Conservation (phyloP, 2,329 filamentous ascomycete genomes). For the Dactylellina drechsleri region DNA sequence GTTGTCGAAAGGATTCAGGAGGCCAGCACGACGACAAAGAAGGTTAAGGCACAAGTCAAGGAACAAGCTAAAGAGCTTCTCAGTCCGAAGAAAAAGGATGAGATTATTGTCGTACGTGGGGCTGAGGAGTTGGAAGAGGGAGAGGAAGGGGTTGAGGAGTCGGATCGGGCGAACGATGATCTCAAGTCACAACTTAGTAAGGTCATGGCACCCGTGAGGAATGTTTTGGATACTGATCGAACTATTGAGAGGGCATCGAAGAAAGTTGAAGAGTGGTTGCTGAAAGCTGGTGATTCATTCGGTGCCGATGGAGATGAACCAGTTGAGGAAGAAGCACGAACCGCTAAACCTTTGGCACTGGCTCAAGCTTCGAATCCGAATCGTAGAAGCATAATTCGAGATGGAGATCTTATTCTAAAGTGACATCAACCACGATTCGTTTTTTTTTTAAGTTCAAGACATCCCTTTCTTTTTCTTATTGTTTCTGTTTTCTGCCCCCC, state of each 20-base stretch:
- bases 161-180: slow-evolving; percentile 29
- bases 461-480: too few relatives aligned
- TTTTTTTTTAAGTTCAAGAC: too few relatives aligned
- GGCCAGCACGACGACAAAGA: slow-evolving; percentile 25
- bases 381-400: not conserved
- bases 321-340: not conserved
- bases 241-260: slow-evolving; percentile 40
- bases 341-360: not conserved
- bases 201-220: slow-evolving; percentile 38
- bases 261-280: slow-evolving; percentile 49
- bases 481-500: too few relatives aligned
- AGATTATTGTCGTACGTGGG: slow-evolving; percentile 16
- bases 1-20: slow-evolving; percentile 44
- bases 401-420: not conserved
- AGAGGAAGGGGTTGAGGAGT: not conserved
- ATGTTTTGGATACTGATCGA: slow-evolving; percentile 34
- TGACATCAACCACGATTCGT: not conserved
- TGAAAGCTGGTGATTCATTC: slow-evolving; percentile 38
- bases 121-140: slow-evolving; percentile 1
- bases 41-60: slow-evolving; percentile 25
- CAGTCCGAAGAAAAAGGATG: slow-evolving; percentile 19
- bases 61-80: slow-evolving; percentile 25
- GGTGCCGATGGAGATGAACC: slow-evolving; percentile 27
- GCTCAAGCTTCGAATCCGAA: too few relatives aligned
- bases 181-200: slow-evolving; percentile 36